Evolutionary conservation across 805 yeast species (phyloP).

Genomic region (Lachancea dasiensis): DNA sequence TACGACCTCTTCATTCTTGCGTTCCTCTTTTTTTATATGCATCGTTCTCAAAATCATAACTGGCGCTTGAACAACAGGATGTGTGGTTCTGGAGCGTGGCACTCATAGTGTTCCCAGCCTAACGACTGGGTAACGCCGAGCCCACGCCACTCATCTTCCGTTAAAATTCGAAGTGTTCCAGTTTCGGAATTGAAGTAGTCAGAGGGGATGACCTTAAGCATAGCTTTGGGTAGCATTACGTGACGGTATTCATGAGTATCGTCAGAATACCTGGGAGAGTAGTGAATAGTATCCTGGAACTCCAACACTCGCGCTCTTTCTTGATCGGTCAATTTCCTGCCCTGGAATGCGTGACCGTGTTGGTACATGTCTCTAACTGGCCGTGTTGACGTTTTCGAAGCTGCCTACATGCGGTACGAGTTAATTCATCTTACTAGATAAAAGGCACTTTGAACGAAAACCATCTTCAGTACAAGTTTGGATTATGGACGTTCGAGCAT

Average conservation of each 20-base stretch:
- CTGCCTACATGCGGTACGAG: no score
- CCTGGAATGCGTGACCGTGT: constrained; percentile 33
- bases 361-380: constrained; percentile 22
- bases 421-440: no score
- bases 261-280: constrained; percentile 86
- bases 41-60: no score
- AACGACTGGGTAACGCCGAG: constrained; percentile 93
- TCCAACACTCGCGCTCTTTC: constrained; percentile 85
- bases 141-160: constrained; percentile 99
- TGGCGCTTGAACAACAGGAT: constrained; percentile 80
- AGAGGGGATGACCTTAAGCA: constrained; percentile 88
- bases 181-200: constrained; percentile 92
- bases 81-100: constrained; percentile 98
- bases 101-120: constrained; percentile 98
- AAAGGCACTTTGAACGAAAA: no score
- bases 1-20: not conserved
- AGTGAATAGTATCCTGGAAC: constrained; percentile 90
- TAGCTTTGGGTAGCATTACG: constrained; percentile 92
- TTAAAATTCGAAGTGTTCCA: constrained; percentile 82
- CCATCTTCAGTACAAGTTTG: no score
- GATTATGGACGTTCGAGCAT: no score
- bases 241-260: constrained; percentile 92
- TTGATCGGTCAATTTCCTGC: constrained; percentile 68
- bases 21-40: constrained; percentile 25
- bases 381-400: no score